Evolutionary conservation across 257 asterid genomes (phyloP).

Genomic region (Fraxinus pennsylvanica): DNA sequence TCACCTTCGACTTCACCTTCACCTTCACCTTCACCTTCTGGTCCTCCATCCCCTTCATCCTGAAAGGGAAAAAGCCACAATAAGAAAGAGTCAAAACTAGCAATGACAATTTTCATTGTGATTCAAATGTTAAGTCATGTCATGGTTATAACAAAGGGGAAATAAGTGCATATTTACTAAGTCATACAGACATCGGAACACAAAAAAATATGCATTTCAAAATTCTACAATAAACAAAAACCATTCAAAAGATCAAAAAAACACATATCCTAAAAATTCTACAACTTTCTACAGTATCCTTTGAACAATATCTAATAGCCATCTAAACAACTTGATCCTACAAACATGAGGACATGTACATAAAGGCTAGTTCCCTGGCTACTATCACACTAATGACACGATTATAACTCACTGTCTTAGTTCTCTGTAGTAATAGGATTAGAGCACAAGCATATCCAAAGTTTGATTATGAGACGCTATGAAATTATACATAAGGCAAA

Average conservation of each 20-base stretch:
- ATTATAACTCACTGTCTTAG: background rate
- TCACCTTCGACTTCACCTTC: conserved; percentile 64
- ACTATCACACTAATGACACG: background rate
- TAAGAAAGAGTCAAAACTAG: conserved; percentile 13
- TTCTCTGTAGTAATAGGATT: background rate
- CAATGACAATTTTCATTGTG: background rate
- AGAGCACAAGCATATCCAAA: background rate
- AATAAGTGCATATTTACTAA: background rate
- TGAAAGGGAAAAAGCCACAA: conserved; percentile 25
- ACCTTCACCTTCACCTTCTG: conserved; percentile 60
- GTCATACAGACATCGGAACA: background rate
- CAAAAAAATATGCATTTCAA: background rate
- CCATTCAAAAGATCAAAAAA: background rate
- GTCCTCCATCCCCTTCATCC: conserved; percentile 75
- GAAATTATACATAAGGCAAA: background rate
- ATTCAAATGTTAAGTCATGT: conserved; percentile 8
- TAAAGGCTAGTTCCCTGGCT: background rate
- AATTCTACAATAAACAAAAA: background rate
- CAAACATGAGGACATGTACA: background rate
- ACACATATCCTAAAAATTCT: background rate
- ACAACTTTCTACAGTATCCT: background rate
- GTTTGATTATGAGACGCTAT: background rate
- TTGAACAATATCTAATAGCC: background rate
- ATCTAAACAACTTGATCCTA: background rate
- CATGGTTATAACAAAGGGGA: background rate